Evolutionary conservation across 2,329 filamentous ascomycete species (phyloP).

Genomic region (Paraphaeosphaeria minitans): DNA sequence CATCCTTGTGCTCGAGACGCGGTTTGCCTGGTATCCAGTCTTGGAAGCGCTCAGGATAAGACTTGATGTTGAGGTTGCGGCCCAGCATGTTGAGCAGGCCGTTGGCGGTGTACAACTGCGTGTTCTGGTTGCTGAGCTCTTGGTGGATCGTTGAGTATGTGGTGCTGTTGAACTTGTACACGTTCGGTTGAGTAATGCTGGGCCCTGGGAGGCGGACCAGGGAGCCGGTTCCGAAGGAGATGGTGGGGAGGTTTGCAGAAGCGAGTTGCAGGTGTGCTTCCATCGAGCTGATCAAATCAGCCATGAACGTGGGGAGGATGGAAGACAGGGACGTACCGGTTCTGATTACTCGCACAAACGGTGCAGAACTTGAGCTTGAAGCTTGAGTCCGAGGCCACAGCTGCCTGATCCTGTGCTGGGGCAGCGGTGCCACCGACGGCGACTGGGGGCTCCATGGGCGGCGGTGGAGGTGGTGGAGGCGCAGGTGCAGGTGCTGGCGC

Average conservation of each 20-base stretch:
- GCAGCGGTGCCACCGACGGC: conserved; percentile 40
- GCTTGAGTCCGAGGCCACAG: conserved; percentile 51
- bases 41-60: conserved; percentile 95
- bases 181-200: conserved; percentile 89
- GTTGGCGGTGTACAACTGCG: conserved; percentile 85
- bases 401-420: conserved; percentile 24
- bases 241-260: conserved; percentile 83
- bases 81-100: conserved; percentile 95
- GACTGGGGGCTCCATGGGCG: conserved; percentile 44
- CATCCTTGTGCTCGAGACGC: conserved; percentile 69
- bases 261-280: conserved; percentile 96
- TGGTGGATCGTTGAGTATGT: conserved; percentile 95
- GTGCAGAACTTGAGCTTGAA: conserved; percentile 97
- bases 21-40: conserved; percentile 93
- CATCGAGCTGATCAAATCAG: conserved; percentile 72
- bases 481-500: conserved; percentile 47
- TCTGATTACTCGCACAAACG: conserved; percentile 98
- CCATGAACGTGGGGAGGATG: not conserved
- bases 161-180: conserved; percentile 97
- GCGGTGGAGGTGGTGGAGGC: conserved; percentile 57
- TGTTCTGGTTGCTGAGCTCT: conserved; percentile 85
- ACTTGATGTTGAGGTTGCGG: conserved; percentile 89
- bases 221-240: conserved; percentile 95
- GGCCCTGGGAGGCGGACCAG: conserved; percentile 92
- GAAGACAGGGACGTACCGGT: conserved; percentile 65